These are phyloP conservation scores for Larix kaempferi DNA, from an alignment of 75 land plant genomes.

Conservation along the genomic window DNA sequence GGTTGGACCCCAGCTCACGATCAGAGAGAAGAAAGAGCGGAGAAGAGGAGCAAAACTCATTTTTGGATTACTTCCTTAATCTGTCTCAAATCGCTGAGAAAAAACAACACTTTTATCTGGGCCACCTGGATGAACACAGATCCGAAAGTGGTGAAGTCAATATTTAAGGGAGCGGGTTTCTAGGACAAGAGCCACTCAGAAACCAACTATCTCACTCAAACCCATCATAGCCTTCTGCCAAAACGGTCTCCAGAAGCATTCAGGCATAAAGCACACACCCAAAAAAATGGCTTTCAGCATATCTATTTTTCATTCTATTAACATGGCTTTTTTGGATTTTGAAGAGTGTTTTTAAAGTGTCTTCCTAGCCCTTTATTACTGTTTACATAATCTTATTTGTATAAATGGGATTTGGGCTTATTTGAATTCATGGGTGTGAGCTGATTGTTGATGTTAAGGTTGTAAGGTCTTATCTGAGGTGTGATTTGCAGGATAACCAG, in stretches of 20 bases:
- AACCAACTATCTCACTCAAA: neutral
- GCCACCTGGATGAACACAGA: neutral
- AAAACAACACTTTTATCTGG: neutral
- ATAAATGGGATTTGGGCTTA: too few species aligned
- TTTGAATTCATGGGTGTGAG: too few species aligned
- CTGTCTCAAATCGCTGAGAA: neutral
- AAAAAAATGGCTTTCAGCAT: too few species aligned
- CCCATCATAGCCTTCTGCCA: neutral
- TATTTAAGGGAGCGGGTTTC: neutral
- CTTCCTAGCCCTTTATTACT: too few species aligned
- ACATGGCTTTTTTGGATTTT: too few species aligned
- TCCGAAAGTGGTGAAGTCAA: neutral
- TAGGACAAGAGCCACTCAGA: neutral
- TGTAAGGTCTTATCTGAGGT: too few species aligned
- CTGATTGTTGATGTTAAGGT: too few species aligned
- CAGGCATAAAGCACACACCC: neutral
- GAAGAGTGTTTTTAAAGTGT: too few species aligned
- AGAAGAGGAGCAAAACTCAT: neutral
- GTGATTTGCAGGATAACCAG: too few species aligned
- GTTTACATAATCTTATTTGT: too few species aligned
- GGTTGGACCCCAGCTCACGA: slow-evolving; percentile 1
- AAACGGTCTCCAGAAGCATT: neutral
- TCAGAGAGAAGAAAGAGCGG: neutral
- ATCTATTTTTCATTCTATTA: too few species aligned
- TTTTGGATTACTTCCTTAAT: neutral